Percentiles rank a stretch among this genome's conserved stretches.
Evolutionary conservation across 441 rosid species (phyloP).

Genomic region (Bocquillonia castaneifolia): DNA sequence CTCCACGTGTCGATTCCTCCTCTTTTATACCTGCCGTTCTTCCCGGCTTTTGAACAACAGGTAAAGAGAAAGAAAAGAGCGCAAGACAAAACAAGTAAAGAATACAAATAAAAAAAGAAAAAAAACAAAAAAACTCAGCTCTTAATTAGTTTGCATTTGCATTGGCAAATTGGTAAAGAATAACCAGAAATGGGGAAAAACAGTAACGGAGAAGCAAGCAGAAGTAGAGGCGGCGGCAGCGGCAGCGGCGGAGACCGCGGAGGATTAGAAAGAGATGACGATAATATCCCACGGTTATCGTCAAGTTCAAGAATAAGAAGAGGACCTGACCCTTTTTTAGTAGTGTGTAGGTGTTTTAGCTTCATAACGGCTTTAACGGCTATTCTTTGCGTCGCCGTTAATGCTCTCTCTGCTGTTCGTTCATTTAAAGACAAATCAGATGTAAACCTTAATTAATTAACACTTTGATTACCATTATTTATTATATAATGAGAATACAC

Average conservation of each 20-base stretch:
- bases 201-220: neutral
- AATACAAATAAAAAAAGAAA: too few relatives aligned
- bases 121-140: too few relatives aligned
- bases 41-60: too few relatives aligned
- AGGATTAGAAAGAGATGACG: too few relatives aligned
- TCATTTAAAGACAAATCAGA: constrained; percentile 70
- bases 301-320: constrained; percentile 27
- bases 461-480: neutral
- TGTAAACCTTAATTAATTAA: constrained; percentile 30
- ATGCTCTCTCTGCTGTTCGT: constrained; percentile 74
- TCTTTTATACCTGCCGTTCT: too few relatives aligned
- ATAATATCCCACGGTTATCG: too few relatives aligned
- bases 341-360: constrained; percentile 72
- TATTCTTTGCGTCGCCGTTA: constrained; percentile 72
- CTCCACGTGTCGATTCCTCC: too few relatives aligned
- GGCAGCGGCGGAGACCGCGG: neutral
- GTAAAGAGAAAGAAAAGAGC: too few relatives aligned
- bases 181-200: neutral
- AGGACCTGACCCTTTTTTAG: constrained; percentile 57
- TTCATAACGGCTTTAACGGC: constrained; percentile 59
- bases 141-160: too few relatives aligned
- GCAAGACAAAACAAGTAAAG: too few relatives aligned
- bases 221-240: neutral
- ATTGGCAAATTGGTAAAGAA: too few relatives aligned
- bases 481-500: too few relatives aligned